A percentile compares a stretch with the other conserved stretches of the same genome.
Evolutionary conservation across 139 green algal genomes (phyloP).

Genomic region (Chlamydomonas sphaeroides): DNA sequence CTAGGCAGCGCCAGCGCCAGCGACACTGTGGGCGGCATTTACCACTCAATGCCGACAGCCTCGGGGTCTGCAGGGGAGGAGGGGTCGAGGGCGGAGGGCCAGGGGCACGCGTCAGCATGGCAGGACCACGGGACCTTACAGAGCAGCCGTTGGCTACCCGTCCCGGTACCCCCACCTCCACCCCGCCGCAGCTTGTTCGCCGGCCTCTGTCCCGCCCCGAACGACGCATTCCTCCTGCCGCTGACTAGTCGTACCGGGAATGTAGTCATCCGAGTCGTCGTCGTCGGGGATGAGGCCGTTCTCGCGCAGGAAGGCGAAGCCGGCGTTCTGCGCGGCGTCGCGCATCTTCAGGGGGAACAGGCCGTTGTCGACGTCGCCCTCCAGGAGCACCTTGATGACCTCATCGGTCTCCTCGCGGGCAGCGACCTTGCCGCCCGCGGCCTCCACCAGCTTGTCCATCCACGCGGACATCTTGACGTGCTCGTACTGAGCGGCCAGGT

Average conservation of each 20-base stretch:
- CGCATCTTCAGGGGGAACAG: slow-evolving; percentile 82
- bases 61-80: slow-evolving; percentile 50
- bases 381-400: slow-evolving; percentile 59
- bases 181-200: too few relatives aligned
- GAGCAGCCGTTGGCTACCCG: too few relatives aligned
- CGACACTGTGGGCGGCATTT: too few relatives aligned
- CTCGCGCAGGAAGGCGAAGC: slow-evolving; percentile 73
- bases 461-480: slow-evolving; percentile 65
- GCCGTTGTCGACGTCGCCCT: slow-evolving; percentile 57
- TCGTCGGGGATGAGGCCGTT: slow-evolving; percentile 76
- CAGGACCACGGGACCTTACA: too few relatives aligned
- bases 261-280: slow-evolving; percentile 68
- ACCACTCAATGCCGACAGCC: slow-evolving; percentile 69
- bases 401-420: slow-evolving; percentile 62
- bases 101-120: too few relatives aligned
- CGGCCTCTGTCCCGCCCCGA: too few relatives aligned
- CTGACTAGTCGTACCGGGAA: slow-evolving; percentile 62
- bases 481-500: slow-evolving; percentile 59
- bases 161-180: too few relatives aligned
- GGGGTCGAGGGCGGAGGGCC: too few relatives aligned
- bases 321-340: slow-evolving; percentile 68
- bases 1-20: too few relatives aligned
- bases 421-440: slow-evolving; percentile 33
- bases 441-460: slow-evolving; percentile 47
- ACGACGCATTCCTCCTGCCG: too few relatives aligned